Percentiles rank a stretch among this genome's conserved stretches.
These are phyloP conservation scores for Teunomyces stri DNA, from an alignment of 805 yeast species.

Conservation along the genomic window DNA sequence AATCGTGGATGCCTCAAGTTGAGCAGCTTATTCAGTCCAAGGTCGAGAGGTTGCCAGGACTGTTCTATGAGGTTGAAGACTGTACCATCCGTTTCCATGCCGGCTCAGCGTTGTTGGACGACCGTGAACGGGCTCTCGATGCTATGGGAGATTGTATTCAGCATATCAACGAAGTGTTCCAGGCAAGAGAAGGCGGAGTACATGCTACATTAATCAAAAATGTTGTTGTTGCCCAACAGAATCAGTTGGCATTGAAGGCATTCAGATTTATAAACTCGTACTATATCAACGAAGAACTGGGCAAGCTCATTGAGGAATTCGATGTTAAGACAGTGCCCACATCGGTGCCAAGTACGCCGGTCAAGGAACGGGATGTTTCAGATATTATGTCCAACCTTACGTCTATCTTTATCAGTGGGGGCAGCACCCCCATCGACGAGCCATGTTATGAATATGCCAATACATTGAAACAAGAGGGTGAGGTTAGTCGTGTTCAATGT, in stretches of 20 bases:
- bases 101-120: conserved; percentile 59
- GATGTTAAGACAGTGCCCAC: conserved; percentile 21
- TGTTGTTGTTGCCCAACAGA: conserved; percentile 69
- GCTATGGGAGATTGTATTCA: conserved; percentile 83
- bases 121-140: conserved; percentile 59
- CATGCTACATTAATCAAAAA: conserved; percentile 76
- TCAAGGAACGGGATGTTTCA: background rate
- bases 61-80: conserved; percentile 69
- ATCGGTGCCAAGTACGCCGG: conserved; percentile 15
- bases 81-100: conserved; percentile 76
- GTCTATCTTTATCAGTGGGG: conserved; percentile 56
- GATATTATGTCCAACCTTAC: background rate
- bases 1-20: conserved; percentile 59
- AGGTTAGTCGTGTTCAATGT: conserved; percentile 50
- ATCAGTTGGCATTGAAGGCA: conserved; percentile 55
- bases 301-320: conserved; percentile 22
- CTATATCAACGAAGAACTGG: conserved; percentile 21
- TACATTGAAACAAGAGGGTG: conserved; percentile 32
- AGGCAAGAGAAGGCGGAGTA: conserved; percentile 46
- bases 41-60: conserved; percentile 78
- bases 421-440: conserved; percentile 67
- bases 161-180: conserved; percentile 75
- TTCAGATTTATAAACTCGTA: conserved; percentile 48
- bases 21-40: conserved; percentile 54
- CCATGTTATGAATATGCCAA: conserved; percentile 58